Evolutionary conservation across 805 yeast species (phyloP).

Genomic region (Helenozyma baotianmanensis): DNA sequence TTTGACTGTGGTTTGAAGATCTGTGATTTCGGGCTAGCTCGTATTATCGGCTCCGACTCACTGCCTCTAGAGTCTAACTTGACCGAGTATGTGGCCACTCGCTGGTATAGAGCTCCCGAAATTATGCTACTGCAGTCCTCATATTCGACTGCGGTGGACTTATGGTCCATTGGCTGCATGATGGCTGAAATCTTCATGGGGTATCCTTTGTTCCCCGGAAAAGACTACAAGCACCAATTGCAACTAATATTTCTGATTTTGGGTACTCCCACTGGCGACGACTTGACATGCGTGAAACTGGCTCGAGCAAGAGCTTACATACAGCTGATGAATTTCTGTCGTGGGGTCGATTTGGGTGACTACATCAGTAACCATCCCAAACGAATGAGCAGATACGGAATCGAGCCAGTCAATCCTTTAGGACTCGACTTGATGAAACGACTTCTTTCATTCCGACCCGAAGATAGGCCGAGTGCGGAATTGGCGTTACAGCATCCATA

Average conservation of each 20-base stretch:
- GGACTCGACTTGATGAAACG: slow-evolving; percentile 13
- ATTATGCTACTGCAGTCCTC: slow-evolving; percentile 71
- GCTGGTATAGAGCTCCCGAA: slow-evolving; percentile 86
- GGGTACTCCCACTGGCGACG: slow-evolving; percentile 55
- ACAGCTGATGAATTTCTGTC: slow-evolving; percentile 11
- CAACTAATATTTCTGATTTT: slow-evolving; percentile 61
- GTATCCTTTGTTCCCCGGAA: slow-evolving; percentile 70
- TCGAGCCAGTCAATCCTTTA: slow-evolving; percentile 9
- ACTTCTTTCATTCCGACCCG: slow-evolving; percentile 12
- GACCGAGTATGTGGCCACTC: slow-evolving; percentile 79
- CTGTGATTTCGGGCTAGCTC: slow-evolving; percentile 75
- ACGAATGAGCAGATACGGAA: slow-evolving; percentile 10
- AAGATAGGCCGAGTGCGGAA: slow-evolving; percentile 8
- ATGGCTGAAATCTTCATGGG: slow-evolving; percentile 62
- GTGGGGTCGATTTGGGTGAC: slow-evolving; percentile 2
- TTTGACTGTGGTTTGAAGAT: slow-evolving; percentile 70
- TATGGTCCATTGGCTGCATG: slow-evolving; percentile 80
- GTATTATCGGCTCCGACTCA: slow-evolving; percentile 45
- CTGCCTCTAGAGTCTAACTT: slow-evolving; percentile 39
- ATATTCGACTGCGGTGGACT: slow-evolving; percentile 71
- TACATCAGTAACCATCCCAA: slow-evolving; percentile 10
- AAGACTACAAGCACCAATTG: slow-evolving; percentile 66
- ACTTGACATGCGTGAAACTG: slow-evolving; percentile 12
- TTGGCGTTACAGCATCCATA: slow-evolving; percentile 13
- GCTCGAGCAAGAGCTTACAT: slow-evolving; percentile 13